phyloP scores from a whole-genome alignment of 805 yeast genomes.

The Gaillardinia entomophila region DNA sequence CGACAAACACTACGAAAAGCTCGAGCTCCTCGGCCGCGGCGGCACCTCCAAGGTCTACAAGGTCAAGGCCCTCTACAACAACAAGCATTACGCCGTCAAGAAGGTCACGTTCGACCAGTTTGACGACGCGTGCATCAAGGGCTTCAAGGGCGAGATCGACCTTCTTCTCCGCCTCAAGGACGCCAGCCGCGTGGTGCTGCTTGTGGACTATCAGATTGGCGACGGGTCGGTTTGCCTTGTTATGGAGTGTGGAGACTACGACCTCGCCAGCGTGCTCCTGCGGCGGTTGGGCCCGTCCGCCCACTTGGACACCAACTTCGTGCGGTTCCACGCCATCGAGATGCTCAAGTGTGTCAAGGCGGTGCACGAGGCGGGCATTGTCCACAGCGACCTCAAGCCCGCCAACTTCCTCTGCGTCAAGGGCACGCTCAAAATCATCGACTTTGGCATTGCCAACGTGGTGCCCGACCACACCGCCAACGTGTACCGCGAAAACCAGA shows the following conservation, averaged over 20 bases:
- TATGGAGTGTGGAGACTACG: slow-evolving; percentile 95
- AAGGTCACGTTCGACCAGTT: slow-evolving; percentile 75
- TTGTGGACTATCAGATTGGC: slow-evolving; percentile 67
- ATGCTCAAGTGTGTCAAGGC: slow-evolving; percentile 76
- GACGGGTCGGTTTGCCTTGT: slow-evolving; percentile 63
- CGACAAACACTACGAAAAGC: slow-evolving; percentile 59
- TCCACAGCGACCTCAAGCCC: slow-evolving; percentile 73
- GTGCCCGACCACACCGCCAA: slow-evolving; percentile 91
- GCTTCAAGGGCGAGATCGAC: slow-evolving; percentile 88
- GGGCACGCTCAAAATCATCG: slow-evolving; percentile 83
- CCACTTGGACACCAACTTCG: slow-evolving; percentile 62
- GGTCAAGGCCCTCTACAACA: slow-evolving; percentile 49
- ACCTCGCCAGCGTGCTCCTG: slow-evolving; percentile 74
- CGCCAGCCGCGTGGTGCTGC: slow-evolving; percentile 64
- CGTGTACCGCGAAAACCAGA: slow-evolving; percentile 81
- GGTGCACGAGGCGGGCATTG: slow-evolving; percentile 83
- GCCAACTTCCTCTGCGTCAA: slow-evolving; percentile 70
- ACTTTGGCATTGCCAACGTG: slow-evolving; percentile 93
- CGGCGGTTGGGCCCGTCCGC: slow-evolving; percentile 41
- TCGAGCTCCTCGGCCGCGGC: slow-evolving; percentile 82
- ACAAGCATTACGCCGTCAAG: slow-evolving; percentile 70
- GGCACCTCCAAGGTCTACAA: slow-evolving; percentile 90
- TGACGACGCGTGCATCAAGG: slow-evolving; percentile 66
- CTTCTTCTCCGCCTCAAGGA: slow-evolving; percentile 56
- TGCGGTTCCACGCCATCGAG: slow-evolving; percentile 73